phyloP scores from a whole-genome alignment of 371 early-diverging fungal genomes.

The Mucor saturninus region DNA sequence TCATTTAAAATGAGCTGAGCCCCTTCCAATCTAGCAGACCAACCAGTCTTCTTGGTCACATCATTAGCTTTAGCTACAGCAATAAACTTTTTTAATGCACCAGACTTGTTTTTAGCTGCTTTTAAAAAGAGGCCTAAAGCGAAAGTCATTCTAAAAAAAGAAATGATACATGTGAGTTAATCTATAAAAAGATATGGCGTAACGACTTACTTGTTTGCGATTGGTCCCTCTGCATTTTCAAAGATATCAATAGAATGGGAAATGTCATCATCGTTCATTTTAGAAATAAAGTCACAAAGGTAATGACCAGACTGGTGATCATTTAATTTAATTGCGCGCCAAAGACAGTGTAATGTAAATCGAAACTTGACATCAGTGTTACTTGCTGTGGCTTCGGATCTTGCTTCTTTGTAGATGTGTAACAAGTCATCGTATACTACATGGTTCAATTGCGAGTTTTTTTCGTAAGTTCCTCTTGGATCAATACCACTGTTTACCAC shows the following conservation, averaged over 20 bases:
- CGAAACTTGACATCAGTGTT: conserved; percentile 9
- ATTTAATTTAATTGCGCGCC: conserved; percentile 23
- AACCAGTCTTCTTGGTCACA: conserved; percentile 14
- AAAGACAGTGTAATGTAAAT: conserved; percentile 24
- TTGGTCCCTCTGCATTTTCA: conserved; percentile 10
- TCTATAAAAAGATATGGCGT: background rate
- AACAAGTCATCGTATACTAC: background rate
- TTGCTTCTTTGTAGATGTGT: conserved; percentile 5
- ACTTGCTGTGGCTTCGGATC: background rate
- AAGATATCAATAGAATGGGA: conserved; percentile 14
- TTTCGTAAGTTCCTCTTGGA: conserved; percentile 4
- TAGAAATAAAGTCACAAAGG: conserved; percentile 8
- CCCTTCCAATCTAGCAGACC: conserved; percentile 21
- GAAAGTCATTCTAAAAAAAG: conserved; percentile 21
- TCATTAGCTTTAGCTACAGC: conserved; percentile 11
- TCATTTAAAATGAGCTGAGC: conserved; percentile 20
- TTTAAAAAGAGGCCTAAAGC: conserved; percentile 23
- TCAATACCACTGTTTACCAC: conserved; percentile 8
- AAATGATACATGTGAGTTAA: background rate
- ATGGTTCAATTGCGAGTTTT: background rate
- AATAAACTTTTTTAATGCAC: conserved; percentile 21
- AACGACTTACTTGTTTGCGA: conserved; percentile 23
- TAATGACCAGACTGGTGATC: conserved; percentile 25
- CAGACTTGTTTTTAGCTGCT: conserved; percentile 5
- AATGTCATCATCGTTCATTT: conserved; percentile 20